A percentile compares a stretch with the other conserved stretches of the same genome.
Evolutionary conservation across 2,329 filamentous ascomycete genomes (phyloP).

Genomic region (Hypoxylon sp.): DNA sequence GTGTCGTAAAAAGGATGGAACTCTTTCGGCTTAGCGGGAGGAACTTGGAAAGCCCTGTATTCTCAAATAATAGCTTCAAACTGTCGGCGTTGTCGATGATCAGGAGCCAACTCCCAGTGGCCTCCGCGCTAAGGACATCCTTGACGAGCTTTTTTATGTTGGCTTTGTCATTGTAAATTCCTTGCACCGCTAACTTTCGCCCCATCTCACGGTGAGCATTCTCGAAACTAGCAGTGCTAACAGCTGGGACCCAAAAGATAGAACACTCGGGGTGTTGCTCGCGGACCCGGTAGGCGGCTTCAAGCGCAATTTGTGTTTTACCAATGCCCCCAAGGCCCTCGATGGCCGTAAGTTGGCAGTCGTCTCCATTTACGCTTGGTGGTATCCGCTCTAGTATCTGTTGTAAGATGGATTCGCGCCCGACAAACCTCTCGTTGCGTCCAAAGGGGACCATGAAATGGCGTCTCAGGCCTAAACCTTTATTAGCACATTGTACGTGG

Average conservation of each 20-base stretch:
- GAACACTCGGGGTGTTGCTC: constrained; percentile 44
- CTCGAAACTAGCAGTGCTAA: constrained; percentile 44
- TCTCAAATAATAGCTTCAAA: constrained; percentile 43
- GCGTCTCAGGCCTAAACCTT: background rate
- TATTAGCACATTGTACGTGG: background rate
- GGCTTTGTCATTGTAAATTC: constrained; percentile 46
- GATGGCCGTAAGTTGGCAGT: constrained; percentile 42
- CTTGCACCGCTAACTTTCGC: constrained; percentile 38
- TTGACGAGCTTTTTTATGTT: constrained; percentile 51
- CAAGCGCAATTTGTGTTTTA: constrained; percentile 52
- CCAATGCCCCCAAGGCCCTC: constrained; percentile 49
- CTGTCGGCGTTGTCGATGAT: constrained; percentile 58
- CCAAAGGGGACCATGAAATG: constrained; percentile 30
- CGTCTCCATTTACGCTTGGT: constrained; percentile 16
- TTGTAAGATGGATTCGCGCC: constrained; percentile 18
- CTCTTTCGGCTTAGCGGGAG: constrained; percentile 45
- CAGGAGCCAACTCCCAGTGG: constrained; percentile 50
- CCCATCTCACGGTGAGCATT: constrained; percentile 45
- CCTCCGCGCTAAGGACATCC: constrained; percentile 40
- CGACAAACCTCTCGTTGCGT: constrained; percentile 32
- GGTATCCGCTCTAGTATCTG: constrained; percentile 18
- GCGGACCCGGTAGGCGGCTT: constrained; percentile 45
- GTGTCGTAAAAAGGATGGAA: constrained; percentile 46
- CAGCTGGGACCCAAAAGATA: constrained; percentile 53
- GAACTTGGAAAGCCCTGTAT: constrained; percentile 30